These are phyloP conservation scores for Neurospora sp. DNA, from an alignment of 2,329 filamentous ascomycete species.

Conservation along the genomic window DNA sequence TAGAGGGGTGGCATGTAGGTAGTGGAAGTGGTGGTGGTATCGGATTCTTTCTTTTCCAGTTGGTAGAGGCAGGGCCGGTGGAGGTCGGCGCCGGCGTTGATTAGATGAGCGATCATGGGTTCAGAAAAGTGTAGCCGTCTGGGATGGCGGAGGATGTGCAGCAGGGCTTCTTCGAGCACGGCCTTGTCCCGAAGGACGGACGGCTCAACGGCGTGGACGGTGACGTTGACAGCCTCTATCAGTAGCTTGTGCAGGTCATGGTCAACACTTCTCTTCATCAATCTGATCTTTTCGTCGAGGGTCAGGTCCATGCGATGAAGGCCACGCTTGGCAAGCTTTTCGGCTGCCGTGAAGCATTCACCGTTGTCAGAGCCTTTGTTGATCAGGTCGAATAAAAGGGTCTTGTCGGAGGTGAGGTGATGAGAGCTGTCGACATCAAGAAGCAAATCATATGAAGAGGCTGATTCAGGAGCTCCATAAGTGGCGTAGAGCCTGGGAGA, in stretches of 20 bases:
- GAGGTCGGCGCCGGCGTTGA: conserved; percentile 1
- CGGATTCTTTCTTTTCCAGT: neutral
- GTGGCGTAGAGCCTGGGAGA: neutral
- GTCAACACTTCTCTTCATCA: neutral
- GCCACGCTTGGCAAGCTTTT: neutral
- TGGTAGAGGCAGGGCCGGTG: neutral
- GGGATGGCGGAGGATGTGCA: neutral
- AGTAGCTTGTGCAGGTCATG: neutral
- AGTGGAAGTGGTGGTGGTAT: neutral
- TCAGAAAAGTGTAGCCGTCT: neutral
- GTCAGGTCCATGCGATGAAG: neutral
- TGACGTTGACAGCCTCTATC: neutral
- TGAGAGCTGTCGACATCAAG: neutral
- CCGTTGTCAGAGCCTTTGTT: neutral
- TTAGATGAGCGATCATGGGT: neutral
- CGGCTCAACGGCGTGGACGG: neutral
- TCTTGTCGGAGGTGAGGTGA: neutral
- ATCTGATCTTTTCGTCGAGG: neutral
- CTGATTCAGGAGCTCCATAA: neutral
- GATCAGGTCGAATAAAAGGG: neutral
- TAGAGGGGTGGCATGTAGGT: neutral
- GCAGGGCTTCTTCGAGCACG: neutral
- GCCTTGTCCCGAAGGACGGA: neutral
- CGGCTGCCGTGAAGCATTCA: neutral
- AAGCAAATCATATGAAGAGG: neutral